Base-by-base conservation (phyloP, 1,139 yeast species). In the Casaregolazyma lundiana region DNA sequence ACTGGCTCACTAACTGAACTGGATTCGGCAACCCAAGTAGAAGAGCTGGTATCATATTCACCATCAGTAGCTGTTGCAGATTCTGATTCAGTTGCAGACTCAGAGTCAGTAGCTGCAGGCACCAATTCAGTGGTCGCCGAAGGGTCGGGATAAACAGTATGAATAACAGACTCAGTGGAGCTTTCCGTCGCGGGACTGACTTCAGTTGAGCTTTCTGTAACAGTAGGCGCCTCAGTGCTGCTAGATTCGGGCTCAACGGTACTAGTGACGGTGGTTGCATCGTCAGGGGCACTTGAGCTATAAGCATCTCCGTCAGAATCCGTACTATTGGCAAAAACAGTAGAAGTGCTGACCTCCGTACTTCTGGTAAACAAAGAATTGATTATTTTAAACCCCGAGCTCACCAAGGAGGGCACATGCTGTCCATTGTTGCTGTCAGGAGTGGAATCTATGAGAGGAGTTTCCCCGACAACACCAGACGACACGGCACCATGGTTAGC, bases 351-450 rank as follows among this genome's bases (percentile, higher is more conserved):
- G 15, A 11, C 32, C 32, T 26, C 13, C 15, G 6, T 26, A 26
- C 13, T 26, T 26, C 32, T 26, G 32, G 32, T n/a, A 15, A 26
- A 38, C 15, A 38, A 19, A 4, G 41, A 22, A 18, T 30, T 38
- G 17, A 38, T 22, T 34, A 38, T 8, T 16, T 20, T 38, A 13
- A 38, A 38, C 19, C 41, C 41, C 13, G 41, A 38, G 8, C 19
- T 17, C 8, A 38, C 26, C 41, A 38, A 38, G 2, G 41, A 38
- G 11, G 13, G 19, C 2, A 19, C 2, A n/a, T 18, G 37, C n/a
- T n/a, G n/a, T n/a, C n/a, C n/a, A n/a, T n/a, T n/a, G n/a, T n/a
- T n/a, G 36, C 7, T 8, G 11, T 34, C 20, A 16, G 20, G 17
- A 34, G n/a, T n/a, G n/a, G n/a, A n/a, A n/a, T n/a, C n/a, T n/a